Base-by-base conservation (phyloP, 1,284 basidiomycete genomes). In the Trametes sp. region DNA sequence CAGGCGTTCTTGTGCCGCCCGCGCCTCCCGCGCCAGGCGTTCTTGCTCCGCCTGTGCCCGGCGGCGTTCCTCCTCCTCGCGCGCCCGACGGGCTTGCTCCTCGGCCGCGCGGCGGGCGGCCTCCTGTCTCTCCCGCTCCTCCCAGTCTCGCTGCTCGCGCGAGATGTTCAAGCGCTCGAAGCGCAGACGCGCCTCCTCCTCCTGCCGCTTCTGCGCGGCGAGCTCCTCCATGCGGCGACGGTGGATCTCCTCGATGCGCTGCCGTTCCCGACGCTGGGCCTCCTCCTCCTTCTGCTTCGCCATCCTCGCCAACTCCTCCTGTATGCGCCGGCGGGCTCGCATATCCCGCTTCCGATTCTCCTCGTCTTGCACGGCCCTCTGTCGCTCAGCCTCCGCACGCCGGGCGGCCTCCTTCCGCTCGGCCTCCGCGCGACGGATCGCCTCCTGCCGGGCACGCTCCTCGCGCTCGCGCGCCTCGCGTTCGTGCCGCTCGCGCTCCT, bases 171-270 rank as follows among this genome's bases (percentile, higher is more conserved):
- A 8, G 13, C 28, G 31, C 23, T 46, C 60, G 21, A 7, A 6
- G 28, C 41, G 23, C 33, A 48, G 14, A 6, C 16, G 38, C 14
- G 16, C 24, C 45, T 46, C 45, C 45, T 28, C 8, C 45, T 7
- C 24, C 62, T 56, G 24, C 23, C 29, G 54, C 50, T 54, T 51
- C 45, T 53, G 54, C 29, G 24, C 53, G 36, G 54, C 31, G 28
- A 33, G 19, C 35, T 51, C 26, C 21, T 53, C 23, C 6, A 54
- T 26, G 24, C 33, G 51, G 19, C 31, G 49, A 19, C 49, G 31
- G 4, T 51, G 49, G 33, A 36, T 36, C 31, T 35, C n/a, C 49
- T 36, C 31, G 21, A 51, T 51, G 11, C 52, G 45, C 57, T 53
- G 7, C n/a, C 24, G 44, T 19, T 36, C 26, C 16, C 21, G 48